phyloP scores from a whole-genome alignment of 352 stramenopile species.

The Phytophthora chlamydospora region DNA sequence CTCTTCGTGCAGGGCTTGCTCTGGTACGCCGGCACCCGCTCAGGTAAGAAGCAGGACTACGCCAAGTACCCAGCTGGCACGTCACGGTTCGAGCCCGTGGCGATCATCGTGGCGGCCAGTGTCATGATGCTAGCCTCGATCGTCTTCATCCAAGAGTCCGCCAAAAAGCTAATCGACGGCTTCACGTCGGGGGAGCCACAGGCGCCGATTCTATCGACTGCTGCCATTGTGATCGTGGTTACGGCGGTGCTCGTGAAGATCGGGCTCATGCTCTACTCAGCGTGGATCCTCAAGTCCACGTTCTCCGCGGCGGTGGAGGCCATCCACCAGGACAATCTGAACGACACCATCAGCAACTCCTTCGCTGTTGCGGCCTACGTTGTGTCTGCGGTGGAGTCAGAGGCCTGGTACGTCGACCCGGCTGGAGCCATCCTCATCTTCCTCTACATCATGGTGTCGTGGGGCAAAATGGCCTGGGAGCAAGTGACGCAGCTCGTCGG shows the following conservation, averaged over 20 bases:
- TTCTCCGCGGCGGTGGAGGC: conserved; percentile 57
- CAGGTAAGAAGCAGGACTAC: conserved; percentile 72
- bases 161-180: conserved; percentile 51
- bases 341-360: conserved; percentile 93
- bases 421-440: conserved; percentile 94
- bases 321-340: conserved; percentile 93
- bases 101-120: conserved; percentile 91
- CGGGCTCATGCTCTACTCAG: conserved; percentile 66
- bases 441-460: conserved; percentile 93
- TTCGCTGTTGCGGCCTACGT: conserved; percentile 86
- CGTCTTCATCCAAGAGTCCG: conserved; percentile 72
- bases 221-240: conserved; percentile 83
- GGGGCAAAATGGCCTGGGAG: conserved; percentile 91
- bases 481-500: conserved; percentile 89
- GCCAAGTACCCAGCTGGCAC: conserved; percentile 94
- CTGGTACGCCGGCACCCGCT: conserved; percentile 87
- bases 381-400: conserved; percentile 45
- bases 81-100: conserved; percentile 91
- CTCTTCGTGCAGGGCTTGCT: conserved; percentile 92
- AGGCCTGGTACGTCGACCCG: conserved; percentile 91
- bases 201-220: conserved; percentile 84
- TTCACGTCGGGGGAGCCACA: conserved; percentile 63
- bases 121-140: conserved; percentile 93
- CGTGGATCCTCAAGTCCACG: conserved; percentile 58
- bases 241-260: conserved; percentile 73